Evolutionary conservation across 2,329 filamentous ascomycete genomes (phyloP).

Genomic region (Rutstroemia sp.): DNA sequence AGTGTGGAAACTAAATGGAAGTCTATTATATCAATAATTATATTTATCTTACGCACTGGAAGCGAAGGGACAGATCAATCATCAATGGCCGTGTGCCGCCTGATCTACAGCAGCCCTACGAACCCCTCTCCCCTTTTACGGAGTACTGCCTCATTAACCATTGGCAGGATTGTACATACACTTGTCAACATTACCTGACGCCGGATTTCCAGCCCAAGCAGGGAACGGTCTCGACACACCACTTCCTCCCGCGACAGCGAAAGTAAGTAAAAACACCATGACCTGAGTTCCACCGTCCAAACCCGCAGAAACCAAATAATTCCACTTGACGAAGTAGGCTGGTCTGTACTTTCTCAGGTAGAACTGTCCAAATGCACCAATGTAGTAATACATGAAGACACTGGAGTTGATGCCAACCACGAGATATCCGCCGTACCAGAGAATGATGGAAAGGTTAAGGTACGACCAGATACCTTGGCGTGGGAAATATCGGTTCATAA

Average conservation of each 20-base stretch:
- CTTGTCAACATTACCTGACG: conserved; percentile 15
- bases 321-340: conserved; percentile 70
- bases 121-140: background rate
- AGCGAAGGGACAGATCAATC: background rate
- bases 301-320: conserved; percentile 67
- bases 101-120: background rate
- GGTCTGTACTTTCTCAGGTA: conserved; percentile 47
- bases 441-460: conserved; percentile 60
- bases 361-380: conserved; percentile 62
- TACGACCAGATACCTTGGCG: conserved; percentile 56
- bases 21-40: too few species aligned
- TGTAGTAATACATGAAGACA: conserved; percentile 61
- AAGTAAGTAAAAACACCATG: conserved; percentile 62
- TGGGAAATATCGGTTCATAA: conserved; percentile 42
- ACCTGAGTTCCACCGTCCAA: conserved; percentile 63
- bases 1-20: too few species aligned
- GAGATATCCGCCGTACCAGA: conserved; percentile 54
- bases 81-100: background rate
- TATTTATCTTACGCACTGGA: too few species aligned
- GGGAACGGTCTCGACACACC: conserved; percentile 25
- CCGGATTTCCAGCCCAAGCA: conserved; percentile 15
- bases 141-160: background rate
- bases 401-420: conserved; percentile 64
- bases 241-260: conserved; percentile 37
- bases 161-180: conserved; percentile 19